phyloP scores from a whole-genome alignment of 1,139 yeast genomes.

The Debaryomyces udenii region DNA sequence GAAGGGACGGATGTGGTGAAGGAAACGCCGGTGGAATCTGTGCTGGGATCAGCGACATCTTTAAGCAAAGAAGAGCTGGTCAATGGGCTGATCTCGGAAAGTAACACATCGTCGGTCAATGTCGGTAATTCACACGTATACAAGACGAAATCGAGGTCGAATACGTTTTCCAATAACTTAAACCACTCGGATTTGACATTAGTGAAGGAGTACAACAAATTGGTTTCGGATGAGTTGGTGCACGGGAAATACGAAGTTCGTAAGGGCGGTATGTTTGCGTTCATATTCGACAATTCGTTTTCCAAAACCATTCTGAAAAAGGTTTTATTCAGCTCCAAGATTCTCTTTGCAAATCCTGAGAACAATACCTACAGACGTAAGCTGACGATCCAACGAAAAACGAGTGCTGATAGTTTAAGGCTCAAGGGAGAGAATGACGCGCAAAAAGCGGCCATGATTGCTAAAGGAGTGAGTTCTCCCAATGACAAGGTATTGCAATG shows the following conservation, averaged over 20 bases:
- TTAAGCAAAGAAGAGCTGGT: conserved; percentile 8
- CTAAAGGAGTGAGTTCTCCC: conserved; percentile 31
- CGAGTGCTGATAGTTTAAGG: conserved; percentile 4
- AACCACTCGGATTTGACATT: conserved; percentile 41
- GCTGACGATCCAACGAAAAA: conserved; percentile 9
- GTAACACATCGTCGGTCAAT: conserved; percentile 11
- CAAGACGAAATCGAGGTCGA: conserved; percentile 40
- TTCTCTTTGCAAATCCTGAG: conserved; percentile 22
- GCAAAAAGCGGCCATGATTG: background rate
- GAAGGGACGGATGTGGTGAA: conserved; percentile 23
- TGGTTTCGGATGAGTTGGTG: conserved; percentile 57
- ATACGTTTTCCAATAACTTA: conserved; percentile 37
- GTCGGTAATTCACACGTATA: conserved; percentile 24
- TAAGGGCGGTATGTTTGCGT: conserved; percentile 73
- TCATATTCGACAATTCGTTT: conserved; percentile 89
- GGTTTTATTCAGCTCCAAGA: conserved; percentile 65
- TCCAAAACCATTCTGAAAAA: conserved; percentile 85
- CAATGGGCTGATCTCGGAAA: conserved; percentile 7
- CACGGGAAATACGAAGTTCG: conserved; percentile 63
- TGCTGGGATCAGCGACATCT: conserved; percentile 4
- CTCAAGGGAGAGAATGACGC: conserved; percentile 4
- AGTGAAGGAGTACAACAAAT: conserved; percentile 48
- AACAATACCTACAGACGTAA: conserved; percentile 9
- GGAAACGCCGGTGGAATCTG: conserved; percentile 3
- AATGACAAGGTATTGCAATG: conserved; percentile 74